Conservation (phyloP, 2,329 filamentous ascomycete genomes). For the Fonsecaea monophora region DNA sequence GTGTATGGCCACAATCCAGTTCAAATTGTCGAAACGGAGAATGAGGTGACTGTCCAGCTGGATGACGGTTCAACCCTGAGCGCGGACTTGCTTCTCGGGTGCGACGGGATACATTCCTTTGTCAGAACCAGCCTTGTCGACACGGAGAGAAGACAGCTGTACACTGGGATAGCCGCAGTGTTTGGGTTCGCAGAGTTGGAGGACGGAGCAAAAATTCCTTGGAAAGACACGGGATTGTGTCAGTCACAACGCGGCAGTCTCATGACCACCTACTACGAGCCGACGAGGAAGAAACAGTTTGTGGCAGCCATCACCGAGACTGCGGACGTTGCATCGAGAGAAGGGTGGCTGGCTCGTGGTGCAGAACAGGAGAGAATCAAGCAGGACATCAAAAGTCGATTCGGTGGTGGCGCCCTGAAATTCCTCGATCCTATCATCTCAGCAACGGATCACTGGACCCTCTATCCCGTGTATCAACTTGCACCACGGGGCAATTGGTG, state of each 20-base stretch:
- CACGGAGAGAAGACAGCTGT: constrained; percentile 26
- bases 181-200: constrained; percentile 20
- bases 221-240: constrained; percentile 32
- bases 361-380: constrained; percentile 53
- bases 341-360: constrained; percentile 41
- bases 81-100: constrained; percentile 40
- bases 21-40: constrained; percentile 38
- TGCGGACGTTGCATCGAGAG: constrained; percentile 25
- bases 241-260: constrained; percentile 29
- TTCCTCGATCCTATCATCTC: constrained; percentile 49
- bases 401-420: constrained; percentile 48
- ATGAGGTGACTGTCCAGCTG: constrained; percentile 40
- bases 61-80: constrained; percentile 40
- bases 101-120: constrained; percentile 41
- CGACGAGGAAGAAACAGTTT: constrained; percentile 24
- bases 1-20: constrained; percentile 40
- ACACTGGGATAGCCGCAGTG: constrained; percentile 32
- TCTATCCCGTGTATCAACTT: constrained; percentile 54
- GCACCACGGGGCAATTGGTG: constrained; percentile 53
- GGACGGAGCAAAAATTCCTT: constrained; percentile 10
- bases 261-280: constrained; percentile 28
- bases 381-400: constrained; percentile 50
- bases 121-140: constrained; percentile 31
- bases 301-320: constrained; percentile 30
- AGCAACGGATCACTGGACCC: constrained; percentile 51